Base-by-base conservation (phyloP, 2,329 filamentous ascomycete genomes). In the Scytalidium sp. region DNA sequence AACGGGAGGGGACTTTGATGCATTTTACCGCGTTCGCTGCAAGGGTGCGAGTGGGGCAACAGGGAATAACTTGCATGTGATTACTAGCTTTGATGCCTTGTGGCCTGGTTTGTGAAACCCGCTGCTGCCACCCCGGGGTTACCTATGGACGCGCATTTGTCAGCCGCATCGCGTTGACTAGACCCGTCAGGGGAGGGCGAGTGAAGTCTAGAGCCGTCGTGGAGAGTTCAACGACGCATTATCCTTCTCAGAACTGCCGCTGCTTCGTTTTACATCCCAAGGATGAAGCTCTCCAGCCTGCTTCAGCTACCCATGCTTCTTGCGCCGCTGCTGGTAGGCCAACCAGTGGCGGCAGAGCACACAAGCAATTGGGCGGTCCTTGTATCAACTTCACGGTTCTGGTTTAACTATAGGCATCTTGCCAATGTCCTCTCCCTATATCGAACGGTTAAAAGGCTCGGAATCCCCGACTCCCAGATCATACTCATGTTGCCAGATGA, bases 401-500 rank as follows among this genome's bases (percentile, higher is more conserved):
- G 94, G 94, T 99, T 99, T 84, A 99, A 99, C 75, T 99, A 99
- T 72, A 88, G 94, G 50, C 94, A 99, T 70, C 86, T 99, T 46
- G 92, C 94, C 69, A 99, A 99, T 73, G 94, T 96, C 17, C 84
- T 99, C 53, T 97, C 93, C 52, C 85, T 99, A 56, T 99, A 99
- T 73, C 90, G 94, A 51, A 99, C 94, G 50, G 94, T 99, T 56
- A 99, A 99, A 75, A 89, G 94, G 11, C 84, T 99, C 32, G 94
- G 94, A 43, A 99, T 99, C 52, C 94, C 94, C 29, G 94, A 99
- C 71, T 96, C 90, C 46, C 94, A 99, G 69, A 99, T 99, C 72
- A 97, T 99, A 67, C 87, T 99, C 59, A 97, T 99, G 92, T 83
- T 99, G n/a, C 94, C 94, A 19, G 94, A 99, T 69, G 94, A 99